Base-by-base conservation (phyloP, 1,284 basidiomycete genomes). In the Sanghuangporus baumii region DNA sequence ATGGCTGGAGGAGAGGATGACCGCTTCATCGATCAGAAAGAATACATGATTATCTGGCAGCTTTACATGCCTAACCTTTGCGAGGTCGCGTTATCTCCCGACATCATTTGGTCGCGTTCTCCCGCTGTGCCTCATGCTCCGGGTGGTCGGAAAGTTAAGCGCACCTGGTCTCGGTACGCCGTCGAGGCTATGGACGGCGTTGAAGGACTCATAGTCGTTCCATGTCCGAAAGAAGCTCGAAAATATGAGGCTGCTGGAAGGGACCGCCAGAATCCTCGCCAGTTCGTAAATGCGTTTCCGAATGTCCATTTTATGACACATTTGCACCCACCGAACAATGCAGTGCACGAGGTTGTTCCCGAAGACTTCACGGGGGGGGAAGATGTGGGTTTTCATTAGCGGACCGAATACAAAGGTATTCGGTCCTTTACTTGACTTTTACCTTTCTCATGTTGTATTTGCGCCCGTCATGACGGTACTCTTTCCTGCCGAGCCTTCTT, bases 21-120 rank as follows among this genome's bases (percentile, higher is more conserved):
- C 26, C 47, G 51, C 9, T 63, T 62, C 48, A 41, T 59, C 31
- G 65, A 66, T 26, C 62, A 64, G 7, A 60, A 64, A 57, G 65
- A 61, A 36, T 64, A 64, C 46, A 31, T 64, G 48, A 61, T 64
- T 16, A 64, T 66, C 18, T 66, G 65, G 65, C 62, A 64, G 23
- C 47, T 60, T 16, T 60, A 61, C 23, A 64, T 64, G 62, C 62
- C 65, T 7, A 51, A 64, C 26, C 59, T 66, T 16, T 50, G 59
- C 18, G 65, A 66, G 43, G 65, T 66, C 11, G 65, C 65, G 14
- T 43, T 66, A 37, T 48, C 59, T 14, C 52, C 57, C 34, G 63
- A 66, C 55, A 55, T 59, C 40, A 50, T 66, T 18, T 66, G 65
- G 65, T 41, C 41, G n/a, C 48, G 51, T 14, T 20, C 54, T 4